Evolutionary conservation across 768 basidiomycete genomes (phyloP), one percentile per base, ranked within the genome.

Genomic region (Boletus pseudo-olivaceus): DNA sequence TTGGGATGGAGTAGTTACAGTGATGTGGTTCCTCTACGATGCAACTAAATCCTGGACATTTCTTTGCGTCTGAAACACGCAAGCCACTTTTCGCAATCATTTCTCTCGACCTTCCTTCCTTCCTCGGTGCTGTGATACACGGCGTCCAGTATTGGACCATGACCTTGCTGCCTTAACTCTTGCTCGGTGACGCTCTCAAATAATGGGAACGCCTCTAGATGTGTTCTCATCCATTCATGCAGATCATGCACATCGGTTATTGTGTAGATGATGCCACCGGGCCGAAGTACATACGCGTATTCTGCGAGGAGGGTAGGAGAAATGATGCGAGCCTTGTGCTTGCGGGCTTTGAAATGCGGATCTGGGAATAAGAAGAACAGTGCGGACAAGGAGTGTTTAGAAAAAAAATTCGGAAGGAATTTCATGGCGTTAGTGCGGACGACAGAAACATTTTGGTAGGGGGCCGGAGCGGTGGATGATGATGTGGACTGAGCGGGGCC

Each of bases 341-440:
- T 99, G 63, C 95, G 86, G 9, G 83, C 80, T 71, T 99, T 98
- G 82, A 99, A 99, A 71, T 98, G 97, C 0, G 97, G 97, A 72
- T 99, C 97, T 39, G 97, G 97, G 73, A 98, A 99, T 54, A 98
- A 82, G 77, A 99, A 98, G 75, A 99, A 99, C 47, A 99, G 78
- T 45, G 96, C 86, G 19, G 89, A 87, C 35, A 99, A 78, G 58
- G 96, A 96, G 53, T 86, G 86, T 67, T 95, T 94, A 23, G 79
- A 67, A 71, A 99, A 97, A 72, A 93, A 98, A 72, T 98, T 98
- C 7, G 95, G 90, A 51, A 98, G 79, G 71, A 98, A 98, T 74
- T 98, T 98, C 95, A 98, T 98, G 44, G 93, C 89, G 69, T 99
- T 99, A 14, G 91, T 95, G 47, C 97, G 87, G 58, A 97, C 88